Percentiles rank a stretch among this genome's conserved stretches.
Evolutionary conservation across 805 yeast genomes (phyloP).

Genomic region (Candida hispaniensis): DNA sequence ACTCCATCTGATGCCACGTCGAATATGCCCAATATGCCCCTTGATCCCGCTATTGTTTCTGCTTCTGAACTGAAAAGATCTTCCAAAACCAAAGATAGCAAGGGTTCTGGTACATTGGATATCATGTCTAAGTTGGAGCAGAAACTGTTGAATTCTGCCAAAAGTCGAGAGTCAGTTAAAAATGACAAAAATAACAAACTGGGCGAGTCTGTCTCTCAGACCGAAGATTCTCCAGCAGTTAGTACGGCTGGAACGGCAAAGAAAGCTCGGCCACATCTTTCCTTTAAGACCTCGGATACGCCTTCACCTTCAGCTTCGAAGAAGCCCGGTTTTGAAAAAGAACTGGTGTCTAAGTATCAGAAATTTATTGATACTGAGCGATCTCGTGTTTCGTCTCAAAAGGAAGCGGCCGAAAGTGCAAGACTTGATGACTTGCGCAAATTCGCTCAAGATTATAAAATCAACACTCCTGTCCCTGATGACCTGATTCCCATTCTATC

Average conservation of each 20-base stretch:
- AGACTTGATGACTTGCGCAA: slow-evolving; percentile 43
- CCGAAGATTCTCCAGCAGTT: neutral
- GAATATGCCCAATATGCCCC: slow-evolving; percentile 14
- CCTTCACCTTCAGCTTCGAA: slow-evolving; percentile 13
- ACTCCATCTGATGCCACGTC: slow-evolving; percentile 1
- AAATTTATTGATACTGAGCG: slow-evolving; percentile 28
- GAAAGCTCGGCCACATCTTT: slow-evolving; percentile 7
- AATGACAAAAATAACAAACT: no score
- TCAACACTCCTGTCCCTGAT: slow-evolving; percentile 42
- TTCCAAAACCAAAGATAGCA: no score
- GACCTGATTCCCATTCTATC: slow-evolving; percentile 62
- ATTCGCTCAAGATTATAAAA: slow-evolving; percentile 72
- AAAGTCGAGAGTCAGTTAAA: no score
- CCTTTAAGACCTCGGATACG: slow-evolving; percentile 1
- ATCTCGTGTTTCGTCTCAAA: slow-evolving; percentile 19
- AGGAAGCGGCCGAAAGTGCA: slow-evolving; percentile 24
- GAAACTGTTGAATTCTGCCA: slow-evolving; percentile 12
- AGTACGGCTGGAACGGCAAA: no score
- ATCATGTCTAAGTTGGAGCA: slow-evolving; percentile 12
- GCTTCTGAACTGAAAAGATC: slow-evolving; percentile 5
- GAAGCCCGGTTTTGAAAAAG: slow-evolving; percentile 22
- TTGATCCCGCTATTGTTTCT: slow-evolving; percentile 60
- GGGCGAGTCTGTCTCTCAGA: neutral
- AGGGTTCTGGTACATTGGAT: slow-evolving; percentile 1
- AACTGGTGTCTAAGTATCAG: slow-evolving; percentile 26